Base-by-base conservation (phyloP, 148 eudicot genomes). In the Rhododendron simsii region DNA sequence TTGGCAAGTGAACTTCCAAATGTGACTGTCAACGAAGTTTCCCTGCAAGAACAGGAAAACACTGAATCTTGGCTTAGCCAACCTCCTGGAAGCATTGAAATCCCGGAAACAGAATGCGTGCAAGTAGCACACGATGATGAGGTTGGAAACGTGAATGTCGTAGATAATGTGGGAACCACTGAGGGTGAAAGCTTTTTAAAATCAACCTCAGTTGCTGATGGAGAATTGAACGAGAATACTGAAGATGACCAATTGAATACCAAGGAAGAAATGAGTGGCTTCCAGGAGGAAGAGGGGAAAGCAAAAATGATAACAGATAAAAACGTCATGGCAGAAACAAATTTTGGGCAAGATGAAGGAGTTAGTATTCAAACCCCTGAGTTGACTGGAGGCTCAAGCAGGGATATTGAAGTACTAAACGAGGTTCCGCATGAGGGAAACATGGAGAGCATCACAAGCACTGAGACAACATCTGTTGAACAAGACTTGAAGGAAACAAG, bases 111-210 rank as follows among this genome's bases (percentile, higher is more conserved):
- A 81, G 86, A 69, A 71, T 33, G 33, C n/a, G 23, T 48, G 51
- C 65, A 30, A 55, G 57, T 53, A 69, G 85, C 23, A 44, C 80
- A 50, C 28, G 13, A 23, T 39, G 37, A 16, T 47, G 82, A 37
- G n/a, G 35, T 78, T 75, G 79, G 21, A 61, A 84, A 78, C n/a
- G 67, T 76, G 77, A 65, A 77, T 47, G 77, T 13, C 4, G 23
- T 67, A 20, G 12, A 48, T 59, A 13, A 83, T 89, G 69, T 80
- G 61, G 85, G 44, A 85, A 84, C 84, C 84, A 84, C 74, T 55
- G 86, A 84, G 85, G 88, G 89, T 88, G 91, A 86, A 84, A 55
- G n/a, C 87, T 90, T 85, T 91, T 75, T 76, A 85, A 59, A 69
- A 89, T 81, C 90, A 74, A 86, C 87, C 88, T 39, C 69, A 77